Base-by-base conservation (phyloP, 2,329 filamentous ascomycete genomes). In the Didymella pinodella region DNA sequence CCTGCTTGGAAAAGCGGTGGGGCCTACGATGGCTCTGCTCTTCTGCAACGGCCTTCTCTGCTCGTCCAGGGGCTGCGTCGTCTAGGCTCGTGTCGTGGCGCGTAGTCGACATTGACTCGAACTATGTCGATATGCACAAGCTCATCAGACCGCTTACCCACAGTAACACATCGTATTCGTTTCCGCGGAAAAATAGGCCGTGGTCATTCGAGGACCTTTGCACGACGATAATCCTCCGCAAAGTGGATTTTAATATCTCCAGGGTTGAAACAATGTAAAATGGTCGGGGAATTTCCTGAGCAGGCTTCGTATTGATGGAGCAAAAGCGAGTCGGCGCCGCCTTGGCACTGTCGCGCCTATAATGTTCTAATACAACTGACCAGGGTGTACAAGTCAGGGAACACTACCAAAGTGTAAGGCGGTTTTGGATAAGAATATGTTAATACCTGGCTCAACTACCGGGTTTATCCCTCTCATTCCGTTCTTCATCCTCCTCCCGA, bases 311-410 rank as follows among this genome's bases (percentile, higher is more conserved):
- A 31, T 41, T 25, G 41, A 53, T 38, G 48, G 48, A 32, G 36
- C 18, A 18, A 48, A 43, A 54, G 34, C 32, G 6, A 25, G 16
- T 54, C 32, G 12, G 32, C 50, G 32, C 50, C 43, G 32, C 28
- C 52, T 48, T 43, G 52, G 45, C 45, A 48, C 7, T 36, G 28
- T 48, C 36, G 28, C 38, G 52, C 25, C 32, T 36, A 36, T 18
- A 36, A 16, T 36, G 16, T 43, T 48, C 31, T n/a, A 55, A 22
- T 45, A 45, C 29, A 44, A 38, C 20, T 12, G 22, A 49, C 53
- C 44, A 36, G 34, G 44, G 18, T 48, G 52, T 16, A n/a, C 38
- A 54, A 44, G 38, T 54, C 45, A 45, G 43, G 45, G 36, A 36
- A 28, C 38, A 55, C 22, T 22, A 22, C 29, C 28, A 25, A 36